These are phyloP conservation scores for Mycena galericulata DNA, from an alignment of 768 basidiomycete species.

Conservation along the genomic window DNA sequence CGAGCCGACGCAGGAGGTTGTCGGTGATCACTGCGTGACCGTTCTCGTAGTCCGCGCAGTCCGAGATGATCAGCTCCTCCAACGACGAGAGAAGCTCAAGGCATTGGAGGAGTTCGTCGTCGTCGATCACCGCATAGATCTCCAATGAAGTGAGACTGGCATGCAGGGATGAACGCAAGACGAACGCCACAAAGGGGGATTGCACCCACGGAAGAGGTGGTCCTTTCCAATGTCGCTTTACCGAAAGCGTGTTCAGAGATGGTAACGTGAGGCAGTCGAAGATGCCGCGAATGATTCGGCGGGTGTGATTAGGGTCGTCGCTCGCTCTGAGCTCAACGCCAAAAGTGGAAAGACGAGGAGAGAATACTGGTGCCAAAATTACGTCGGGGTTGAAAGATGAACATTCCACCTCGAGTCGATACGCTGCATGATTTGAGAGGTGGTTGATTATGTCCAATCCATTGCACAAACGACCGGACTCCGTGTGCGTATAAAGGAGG, in stretches of 20 bases:
- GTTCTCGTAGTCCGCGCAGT: neutral
- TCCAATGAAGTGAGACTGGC: neutral
- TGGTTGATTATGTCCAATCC: neutral
- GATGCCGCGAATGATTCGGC: neutral
- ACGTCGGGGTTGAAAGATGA: neutral
- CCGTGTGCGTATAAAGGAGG: neutral
- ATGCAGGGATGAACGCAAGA: neutral
- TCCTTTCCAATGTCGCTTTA: neutral
- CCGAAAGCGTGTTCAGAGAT: neutral
- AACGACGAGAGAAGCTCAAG: neutral
- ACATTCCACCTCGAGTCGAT: neutral
- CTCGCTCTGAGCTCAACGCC: neutral
- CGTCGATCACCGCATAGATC: neutral
- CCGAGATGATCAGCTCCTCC: neutral
- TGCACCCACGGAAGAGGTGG: neutral
- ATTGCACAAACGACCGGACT: neutral
- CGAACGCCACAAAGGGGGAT: neutral
- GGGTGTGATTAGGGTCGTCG: neutral
- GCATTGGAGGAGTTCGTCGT: neutral
- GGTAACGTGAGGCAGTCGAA: neutral
- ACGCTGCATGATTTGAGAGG: neutral
- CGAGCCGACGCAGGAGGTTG: neutral
- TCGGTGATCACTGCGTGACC: conserved; percentile 12
- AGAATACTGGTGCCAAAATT: neutral
- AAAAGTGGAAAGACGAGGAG: neutral